Conservation (phyloP, 768 basidiomycete genomes). For the Boletus rex-veris region DNA sequence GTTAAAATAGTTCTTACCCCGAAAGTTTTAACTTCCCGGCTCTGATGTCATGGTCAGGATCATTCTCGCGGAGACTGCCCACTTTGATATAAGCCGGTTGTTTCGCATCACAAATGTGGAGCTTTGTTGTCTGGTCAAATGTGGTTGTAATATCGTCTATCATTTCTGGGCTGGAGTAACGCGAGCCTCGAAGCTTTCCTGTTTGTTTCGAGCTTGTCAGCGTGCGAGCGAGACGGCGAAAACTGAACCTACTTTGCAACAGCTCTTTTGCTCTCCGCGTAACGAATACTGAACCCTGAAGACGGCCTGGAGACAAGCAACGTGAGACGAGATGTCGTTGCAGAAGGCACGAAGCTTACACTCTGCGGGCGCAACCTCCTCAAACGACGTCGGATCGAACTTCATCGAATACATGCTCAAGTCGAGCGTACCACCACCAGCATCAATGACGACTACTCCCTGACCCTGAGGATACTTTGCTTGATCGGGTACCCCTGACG, state of each 20-base stretch:
- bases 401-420: conserved; percentile 41
- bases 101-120: conserved; percentile 33
- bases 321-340: background rate
- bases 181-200: conserved; percentile 29
- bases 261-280: conserved; percentile 28
- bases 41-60: conserved; percentile 29
- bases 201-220: background rate
- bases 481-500: conserved; percentile 10
- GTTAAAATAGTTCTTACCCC: conserved; percentile 23
- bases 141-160: conserved; percentile 29
- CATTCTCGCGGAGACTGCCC: conserved; percentile 34
- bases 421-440: conserved; percentile 42
- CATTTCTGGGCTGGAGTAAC: conserved; percentile 28
- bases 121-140: conserved; percentile 38
- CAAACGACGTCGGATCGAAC: conserved; percentile 29
- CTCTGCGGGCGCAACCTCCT: conserved; percentile 34
- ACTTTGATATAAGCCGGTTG: conserved; percentile 38
- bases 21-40: conserved; percentile 34
- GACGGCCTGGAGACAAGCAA: conserved; percentile 25
- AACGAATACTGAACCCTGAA: conserved; percentile 39
- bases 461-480: conserved; percentile 16
- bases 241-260: conserved; percentile 28
- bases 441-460: conserved; percentile 45
- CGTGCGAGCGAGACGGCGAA: too few relatives aligned
- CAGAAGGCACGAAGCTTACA: conserved; percentile 17